A percentile compares a stretch with the other conserved stretches of the same genome.
phyloP scores from a whole-genome alignment of 148 eudicot species.

The Amaranthus hypochondriacus region DNA sequence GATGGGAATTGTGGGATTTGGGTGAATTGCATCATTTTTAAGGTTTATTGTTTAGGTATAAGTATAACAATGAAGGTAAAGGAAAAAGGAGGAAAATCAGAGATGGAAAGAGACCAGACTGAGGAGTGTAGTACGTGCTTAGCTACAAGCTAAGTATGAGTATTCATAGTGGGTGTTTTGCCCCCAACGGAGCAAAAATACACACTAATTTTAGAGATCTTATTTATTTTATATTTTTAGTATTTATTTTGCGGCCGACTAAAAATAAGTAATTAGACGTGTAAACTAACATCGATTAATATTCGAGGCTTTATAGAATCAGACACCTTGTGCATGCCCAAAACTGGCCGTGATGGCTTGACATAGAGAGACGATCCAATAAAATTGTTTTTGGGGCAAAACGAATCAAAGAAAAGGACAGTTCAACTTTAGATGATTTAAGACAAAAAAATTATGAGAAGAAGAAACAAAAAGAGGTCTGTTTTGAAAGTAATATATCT shows the following conservation, averaged over 20 bases:
- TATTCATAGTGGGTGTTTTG: no score
- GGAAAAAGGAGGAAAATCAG: neutral
- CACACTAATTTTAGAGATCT: no score
- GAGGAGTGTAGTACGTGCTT: slow-evolving; percentile 25
- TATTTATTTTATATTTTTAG: no score
- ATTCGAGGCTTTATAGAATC: no score
- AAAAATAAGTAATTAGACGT: no score
- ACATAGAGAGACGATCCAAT: slow-evolving; percentile 41
- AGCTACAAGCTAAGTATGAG: no score
- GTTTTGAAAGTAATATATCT: slow-evolving; percentile 1
- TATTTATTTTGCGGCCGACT: no score
- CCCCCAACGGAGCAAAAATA: no score
- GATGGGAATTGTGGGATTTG: slow-evolving; percentile 39
- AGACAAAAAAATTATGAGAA: neutral
- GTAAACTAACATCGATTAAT: no score
- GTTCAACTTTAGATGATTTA: slow-evolving; percentile 34
- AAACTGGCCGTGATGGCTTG: slow-evolving; percentile 9
- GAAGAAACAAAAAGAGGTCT: neutral
- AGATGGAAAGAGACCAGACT: slow-evolving; percentile 62
- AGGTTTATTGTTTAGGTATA: neutral
- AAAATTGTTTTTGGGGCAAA: slow-evolving; percentile 26
- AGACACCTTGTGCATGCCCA: no score
- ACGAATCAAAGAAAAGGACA: slow-evolving; percentile 45
- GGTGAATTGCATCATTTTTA: slow-evolving; percentile 61
- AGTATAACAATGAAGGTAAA: neutral